Percentiles rank a stretch among this genome's conserved stretches.
These are phyloP conservation scores for Apium graveolens DNA, from an alignment of 129 eudicot genomes.

Conservation along the genomic window DNA sequence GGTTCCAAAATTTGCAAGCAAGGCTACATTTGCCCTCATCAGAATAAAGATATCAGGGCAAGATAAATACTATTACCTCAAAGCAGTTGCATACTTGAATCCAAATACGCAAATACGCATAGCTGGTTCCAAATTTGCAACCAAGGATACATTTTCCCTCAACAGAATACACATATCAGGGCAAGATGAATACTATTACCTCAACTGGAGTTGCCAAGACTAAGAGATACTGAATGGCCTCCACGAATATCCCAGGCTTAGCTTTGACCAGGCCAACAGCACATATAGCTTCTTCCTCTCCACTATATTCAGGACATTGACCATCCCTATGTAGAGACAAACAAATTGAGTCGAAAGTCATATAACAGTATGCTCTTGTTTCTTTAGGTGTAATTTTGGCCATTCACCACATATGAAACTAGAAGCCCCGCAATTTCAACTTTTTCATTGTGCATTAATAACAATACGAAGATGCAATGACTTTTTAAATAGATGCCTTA, in stretches of 20 bases:
- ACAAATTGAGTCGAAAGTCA: not conserved
- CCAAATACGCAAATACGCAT: too few relatives aligned
- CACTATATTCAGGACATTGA: constrained; percentile 93
- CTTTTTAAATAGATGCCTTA: not conserved
- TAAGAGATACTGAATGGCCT: constrained; percentile 88
- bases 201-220: constrained; percentile 96
- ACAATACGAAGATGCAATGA: not conserved
- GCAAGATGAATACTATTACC: constrained; percentile 28
- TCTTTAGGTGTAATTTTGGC: not conserved
- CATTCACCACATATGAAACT: not conserved
- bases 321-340: constrained; percentile 54
- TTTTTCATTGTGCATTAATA: not conserved
- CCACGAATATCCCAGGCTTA: constrained; percentile 83
- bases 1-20: too few relatives aligned
- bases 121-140: too few relatives aligned
- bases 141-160: not conserved
- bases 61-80: constrained; percentile 43
- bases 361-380: not conserved
- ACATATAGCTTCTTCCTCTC: constrained; percentile 94
- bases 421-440: not conserved
- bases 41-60: not conserved
- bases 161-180: not conserved
- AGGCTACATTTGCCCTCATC: not conserved
- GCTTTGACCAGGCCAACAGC: constrained; percentile 92
- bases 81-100: not conserved